Percentiles rank a stretch among this genome's conserved stretches.
Conservation (phyloP, 2,329 filamentous ascomycete species). For the Fusarium irregulare region DNA sequence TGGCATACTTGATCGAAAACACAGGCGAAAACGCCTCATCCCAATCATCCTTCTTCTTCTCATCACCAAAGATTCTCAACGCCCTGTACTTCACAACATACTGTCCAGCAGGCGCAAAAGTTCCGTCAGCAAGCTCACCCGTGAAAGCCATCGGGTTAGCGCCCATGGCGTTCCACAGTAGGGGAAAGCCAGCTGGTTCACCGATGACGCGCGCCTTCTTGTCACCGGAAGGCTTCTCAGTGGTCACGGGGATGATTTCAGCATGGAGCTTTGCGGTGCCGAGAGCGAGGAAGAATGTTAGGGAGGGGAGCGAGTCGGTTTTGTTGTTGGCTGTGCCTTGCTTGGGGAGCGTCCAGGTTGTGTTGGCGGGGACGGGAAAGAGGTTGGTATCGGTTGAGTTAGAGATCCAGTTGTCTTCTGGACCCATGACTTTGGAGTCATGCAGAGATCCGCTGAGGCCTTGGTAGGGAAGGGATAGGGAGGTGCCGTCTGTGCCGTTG, state of each 20-base stretch:
- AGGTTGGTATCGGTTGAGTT: slow-evolving; percentile 50
- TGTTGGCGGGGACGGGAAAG: slow-evolving; percentile 48
- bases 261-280: slow-evolving; percentile 58
- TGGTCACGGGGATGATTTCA: slow-evolving; percentile 56
- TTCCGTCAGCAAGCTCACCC: slow-evolving; percentile 60
- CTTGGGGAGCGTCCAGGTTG: slow-evolving; percentile 56
- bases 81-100: slow-evolving; percentile 64
- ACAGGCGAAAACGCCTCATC: slow-evolving; percentile 56
- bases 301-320: slow-evolving; percentile 51
- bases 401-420: slow-evolving; percentile 45
- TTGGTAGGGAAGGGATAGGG: slow-evolving; percentile 56
- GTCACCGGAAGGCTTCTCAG: slow-evolving; percentile 36
- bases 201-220: slow-evolving; percentile 55
- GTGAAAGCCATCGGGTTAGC: slow-evolving; percentile 53
- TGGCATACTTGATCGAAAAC: slow-evolving; percentile 59
- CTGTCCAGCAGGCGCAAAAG: slow-evolving; percentile 59
- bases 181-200: slow-evolving; percentile 57
- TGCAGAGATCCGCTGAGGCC: slow-evolving; percentile 54
- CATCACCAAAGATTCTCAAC: slow-evolving; percentile 63
- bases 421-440: slow-evolving; percentile 40
- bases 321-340: slow-evolving; percentile 50
- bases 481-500: slow-evolving; percentile 54
- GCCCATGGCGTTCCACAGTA: slow-evolving; percentile 48
- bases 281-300: slow-evolving; percentile 57
- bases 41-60: slow-evolving; percentile 58